Percentiles rank a stretch among this genome's conserved stretches.
These are phyloP conservation scores for Euphrasia confusa DNA, from an alignment of 257 asterid species.

Conservation along the genomic window DNA sequence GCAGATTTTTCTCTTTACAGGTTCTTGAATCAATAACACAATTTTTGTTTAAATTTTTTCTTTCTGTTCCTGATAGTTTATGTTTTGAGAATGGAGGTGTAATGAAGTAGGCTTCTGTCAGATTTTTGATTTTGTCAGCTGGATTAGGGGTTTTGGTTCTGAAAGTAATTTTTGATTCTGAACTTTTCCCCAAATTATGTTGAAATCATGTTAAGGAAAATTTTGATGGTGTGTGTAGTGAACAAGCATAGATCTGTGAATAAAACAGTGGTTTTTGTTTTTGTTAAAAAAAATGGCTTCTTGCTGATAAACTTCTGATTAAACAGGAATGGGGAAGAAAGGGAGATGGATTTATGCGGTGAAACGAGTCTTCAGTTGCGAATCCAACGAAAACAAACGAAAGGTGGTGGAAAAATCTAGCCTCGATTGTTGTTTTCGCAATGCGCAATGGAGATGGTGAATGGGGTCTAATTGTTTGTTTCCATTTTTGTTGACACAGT, in stretches of 20 bases:
- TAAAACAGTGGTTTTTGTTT: slow-evolving; percentile 11
- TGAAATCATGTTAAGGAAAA: neutral
- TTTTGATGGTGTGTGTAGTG: neutral
- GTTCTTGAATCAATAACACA: slow-evolving; percentile 7
- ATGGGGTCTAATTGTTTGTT: neutral
- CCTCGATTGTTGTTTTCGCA: neutral
- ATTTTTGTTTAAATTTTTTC: neutral
- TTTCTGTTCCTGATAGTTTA: slow-evolving; percentile 5
- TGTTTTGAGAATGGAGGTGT: neutral
- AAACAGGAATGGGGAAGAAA: slow-evolving; percentile 55
- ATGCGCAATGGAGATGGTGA: neutral
- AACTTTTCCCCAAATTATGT: neutral
- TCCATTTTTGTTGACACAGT: slow-evolving; percentile 13
- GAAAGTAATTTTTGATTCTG: neutral
- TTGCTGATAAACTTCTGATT: slow-evolving; percentile 11
- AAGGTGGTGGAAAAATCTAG: slow-evolving; percentile 39
- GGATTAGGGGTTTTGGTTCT: slow-evolving; percentile 11
- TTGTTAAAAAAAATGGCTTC: neutral
- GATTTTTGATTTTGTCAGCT: neutral
- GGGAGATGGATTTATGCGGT: slow-evolving; percentile 54
- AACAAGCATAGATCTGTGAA: slow-evolving; percentile 31
- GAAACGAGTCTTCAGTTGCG: slow-evolving; percentile 49
- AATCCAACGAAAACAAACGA: slow-evolving; percentile 41
- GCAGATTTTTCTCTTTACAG: slow-evolving; percentile 20
- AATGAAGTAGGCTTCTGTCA: slow-evolving; percentile 2